Base-by-base conservation (phyloP, 2,329 filamentous ascomycete genomes). In the Dactylellina cionopaga region DNA sequence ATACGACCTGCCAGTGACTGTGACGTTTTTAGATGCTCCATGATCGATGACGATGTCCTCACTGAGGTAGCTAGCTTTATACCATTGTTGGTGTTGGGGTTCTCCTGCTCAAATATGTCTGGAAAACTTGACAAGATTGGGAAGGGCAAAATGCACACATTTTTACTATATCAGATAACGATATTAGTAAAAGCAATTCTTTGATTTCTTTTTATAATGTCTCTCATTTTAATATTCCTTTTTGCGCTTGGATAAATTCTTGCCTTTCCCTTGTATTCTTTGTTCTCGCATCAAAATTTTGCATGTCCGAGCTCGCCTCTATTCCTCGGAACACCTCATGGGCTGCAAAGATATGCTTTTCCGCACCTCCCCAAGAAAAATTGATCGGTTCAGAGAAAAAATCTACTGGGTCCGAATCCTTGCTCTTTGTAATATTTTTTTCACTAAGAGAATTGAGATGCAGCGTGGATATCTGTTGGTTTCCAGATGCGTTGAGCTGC, bases 61-160 rank as follows among this genome's bases (percentile, higher is more conserved):
- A 98, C 81, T 1, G 88, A 84, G 44, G 87, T 86, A 17, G 43
- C 81, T 83, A 27, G 88, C 79, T 13, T 44, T 76, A 80, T 77
- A 81, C 63, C 80, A 81, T 74, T 74, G 31, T 47, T 19, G 84
- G 76, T 75, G 83, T 83, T 72, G 66, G 81, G 75, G 56, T 77
- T 78, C 54, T 79, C 76, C 55, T 83, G 81, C 15, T 84, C 79
- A 79, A 93, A 92, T 59, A 97, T 89, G 27, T 83, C 82, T 0
- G 95, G 95, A 78, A 91, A 97, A 79, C 92, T 96, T 78, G 95
- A 89, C 31, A 96, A 84, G 25, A 93, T 78, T 0, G 94, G 92
- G 77, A 92, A 95, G 0, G 85, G 82, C 5, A 94, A 83, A 1
- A 81, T 73, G 41, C 81, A 81, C 60, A 68, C 64, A 37, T 58